Evolutionary conservation across 2,329 filamentous ascomycete species (phyloP).

Genomic region (Aspergillus carbonarius): DNA sequence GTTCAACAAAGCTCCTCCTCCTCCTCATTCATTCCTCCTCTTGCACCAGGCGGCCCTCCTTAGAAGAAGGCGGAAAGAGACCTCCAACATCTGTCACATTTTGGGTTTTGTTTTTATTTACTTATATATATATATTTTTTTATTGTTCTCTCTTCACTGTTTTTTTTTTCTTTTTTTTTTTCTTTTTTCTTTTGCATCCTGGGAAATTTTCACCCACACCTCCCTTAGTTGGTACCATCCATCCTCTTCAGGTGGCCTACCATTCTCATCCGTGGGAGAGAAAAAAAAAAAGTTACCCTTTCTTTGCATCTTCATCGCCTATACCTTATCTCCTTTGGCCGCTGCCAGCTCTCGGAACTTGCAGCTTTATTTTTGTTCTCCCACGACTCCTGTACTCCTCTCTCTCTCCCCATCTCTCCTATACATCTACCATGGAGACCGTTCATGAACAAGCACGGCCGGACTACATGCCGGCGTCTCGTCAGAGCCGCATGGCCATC

Average conservation of each 20-base stretch:
- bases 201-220: neutral
- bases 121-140: no score
- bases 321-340: neutral
- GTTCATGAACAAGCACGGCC: conserved; percentile 16
- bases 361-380: neutral
- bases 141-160: neutral
- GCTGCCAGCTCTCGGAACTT: neutral
- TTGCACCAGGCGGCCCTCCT: no score
- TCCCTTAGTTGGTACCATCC: neutral
- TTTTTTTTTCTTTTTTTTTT: neutral
- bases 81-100: conserved; percentile 5
- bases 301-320: neutral
- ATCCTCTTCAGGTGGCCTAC: neutral
- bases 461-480: conserved; percentile 23
- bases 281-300: neutral
- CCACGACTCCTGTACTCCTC: neutral
- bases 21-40: neutral
- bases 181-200: no score
- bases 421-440: conserved; percentile 11
- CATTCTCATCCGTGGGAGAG: neutral
- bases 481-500: conserved; percentile 36
- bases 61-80: conserved; percentile 3
- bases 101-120: neutral
- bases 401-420: neutral
- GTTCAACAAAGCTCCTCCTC: conserved; percentile 9